Base-by-base conservation (phyloP, 1,284 basidiomycete species). In the Ganoderma multipileum region DNA sequence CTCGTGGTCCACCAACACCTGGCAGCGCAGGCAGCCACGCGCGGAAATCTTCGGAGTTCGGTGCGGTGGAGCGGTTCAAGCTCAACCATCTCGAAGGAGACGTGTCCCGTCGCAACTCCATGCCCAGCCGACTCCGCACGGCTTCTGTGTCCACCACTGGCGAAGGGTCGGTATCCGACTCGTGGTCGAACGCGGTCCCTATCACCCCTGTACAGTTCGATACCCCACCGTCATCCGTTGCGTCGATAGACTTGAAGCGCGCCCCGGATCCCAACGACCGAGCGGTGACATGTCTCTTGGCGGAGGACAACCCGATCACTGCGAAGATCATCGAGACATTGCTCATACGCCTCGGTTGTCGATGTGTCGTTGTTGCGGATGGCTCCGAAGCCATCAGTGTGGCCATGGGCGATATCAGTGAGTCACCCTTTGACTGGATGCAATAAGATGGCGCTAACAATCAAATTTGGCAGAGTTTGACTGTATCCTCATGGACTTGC, bases 231-330 rank as follows among this genome's bases (percentile, higher is more conserved):
- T 93, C 93, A 50, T 94, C 92, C 28, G 89, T 94, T 23, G 89
- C 90, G 69, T 94, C 92, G 0, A 89, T 92, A 70, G 93, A 94
- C 76, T 77, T 93, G 77, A 87, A 87, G 77, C 89, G 89, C 78
- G 89, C 86, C 9, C 88, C 89, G 3, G 91, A 94, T 79, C 88
- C 87, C 36, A 86, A 80, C 73, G 94, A 95, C 78, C 88, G 94
- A 55, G 91, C 91, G 23, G 91, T 99, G 64, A 96, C 95, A 26
- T 97, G 96, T 76, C 82, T 99, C 42, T 87, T 99, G 59, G 98
- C 97, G 0, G 98, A 99, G 79, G 96, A 99, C 78, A 99, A 99
- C 77, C 97, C 97, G 0, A 98, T 97, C 75, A 96, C 95, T 0
- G 95, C 93, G 65, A 97, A 96, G 85, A 97, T 98, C 60, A 91